Base-by-base conservation (phyloP, 345 rosid genomes). In the Draba incana region DNA sequence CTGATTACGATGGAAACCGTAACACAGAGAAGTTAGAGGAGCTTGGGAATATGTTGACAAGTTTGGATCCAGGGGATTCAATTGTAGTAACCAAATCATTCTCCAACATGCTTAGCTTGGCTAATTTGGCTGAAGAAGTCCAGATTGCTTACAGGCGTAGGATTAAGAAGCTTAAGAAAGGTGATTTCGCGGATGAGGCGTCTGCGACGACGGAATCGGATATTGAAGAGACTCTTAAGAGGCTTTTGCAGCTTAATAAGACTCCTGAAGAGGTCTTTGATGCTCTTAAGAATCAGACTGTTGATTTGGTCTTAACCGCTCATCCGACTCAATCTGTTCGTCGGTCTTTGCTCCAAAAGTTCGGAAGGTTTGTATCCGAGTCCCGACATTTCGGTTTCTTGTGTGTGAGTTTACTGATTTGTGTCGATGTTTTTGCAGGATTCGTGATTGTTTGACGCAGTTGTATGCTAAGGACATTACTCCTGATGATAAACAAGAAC, bases 251-350 rank as follows among this genome's bases (percentile, higher is more conserved):
- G 52, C 67, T 94, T 82, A 85, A 89, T 57, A 94, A 89, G 82
- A 84, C 97, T 5, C 99, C 98, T 23, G 85, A 84, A 76, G 87
- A 94, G 71, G 92, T 94, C 62, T 91, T 91, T 66, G 95, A 89
- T 81, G 96, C 99, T 63, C 68, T 94, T 70, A 94, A 91, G 86
- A 94, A 94, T 74, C 99, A 94, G 77, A 94, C 98, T 28, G 88
- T 94, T 6, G 99, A 91, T 66, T 82, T 94, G 71, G 99, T 94
- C 75, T 79, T 94, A 0, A 94, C 97, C n/a, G 99, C 99, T 43
- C 99, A 94, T 83, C 99, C 99, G 3, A 94, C 99, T 63, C 99
- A 94, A 78, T 91, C 97, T 53, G 87, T 94, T 50, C 91, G 96
- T 9, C 80, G 99, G 71, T 94, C 99, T 12, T 83, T 94, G 85